Conservation (phyloP, 192 early-diverging fungal genomes). For the Backusella westeae region DNA sequence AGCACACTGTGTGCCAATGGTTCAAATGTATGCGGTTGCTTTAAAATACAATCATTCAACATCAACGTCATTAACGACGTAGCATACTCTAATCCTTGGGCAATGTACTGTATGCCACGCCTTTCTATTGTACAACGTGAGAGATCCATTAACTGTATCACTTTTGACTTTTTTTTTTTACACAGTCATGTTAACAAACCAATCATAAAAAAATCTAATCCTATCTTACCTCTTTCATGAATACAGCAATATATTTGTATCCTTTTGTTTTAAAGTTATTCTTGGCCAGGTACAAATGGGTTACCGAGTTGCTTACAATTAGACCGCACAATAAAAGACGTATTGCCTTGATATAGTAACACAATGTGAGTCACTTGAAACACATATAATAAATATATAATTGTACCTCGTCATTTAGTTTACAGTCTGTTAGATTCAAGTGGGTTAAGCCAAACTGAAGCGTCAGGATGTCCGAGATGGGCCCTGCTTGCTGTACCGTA, state of each 20-base stretch:
- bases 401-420: slow-evolving; percentile 64
- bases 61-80: background rate
- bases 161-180: slow-evolving; percentile 11
- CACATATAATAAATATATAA: background rate
- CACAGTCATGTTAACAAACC: background rate
- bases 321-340: slow-evolving; percentile 68
- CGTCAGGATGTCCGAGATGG: slow-evolving; percentile 73
- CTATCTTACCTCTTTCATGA: slow-evolving; percentile 59
- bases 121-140: slow-evolving; percentile 10
- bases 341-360: slow-evolving; percentile 37
- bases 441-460: slow-evolving; percentile 68
- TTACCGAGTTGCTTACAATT: slow-evolving; percentile 63
- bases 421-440: slow-evolving; percentile 67
- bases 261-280: slow-evolving; percentile 70
- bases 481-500: slow-evolving; percentile 53
- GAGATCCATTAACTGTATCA: background rate
- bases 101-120: slow-evolving; percentile 7
- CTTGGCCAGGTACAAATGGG: slow-evolving; percentile 62
- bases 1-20: background rate
- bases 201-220: no score
- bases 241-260: slow-evolving; percentile 69
- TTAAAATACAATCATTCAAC: slow-evolving; percentile 3
- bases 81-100: slow-evolving; percentile 10
- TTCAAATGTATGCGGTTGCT: background rate
- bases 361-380: background rate